Conservation (phyloP, 2,329 filamentous ascomycete genomes). For the Chalara sp. region DNA sequence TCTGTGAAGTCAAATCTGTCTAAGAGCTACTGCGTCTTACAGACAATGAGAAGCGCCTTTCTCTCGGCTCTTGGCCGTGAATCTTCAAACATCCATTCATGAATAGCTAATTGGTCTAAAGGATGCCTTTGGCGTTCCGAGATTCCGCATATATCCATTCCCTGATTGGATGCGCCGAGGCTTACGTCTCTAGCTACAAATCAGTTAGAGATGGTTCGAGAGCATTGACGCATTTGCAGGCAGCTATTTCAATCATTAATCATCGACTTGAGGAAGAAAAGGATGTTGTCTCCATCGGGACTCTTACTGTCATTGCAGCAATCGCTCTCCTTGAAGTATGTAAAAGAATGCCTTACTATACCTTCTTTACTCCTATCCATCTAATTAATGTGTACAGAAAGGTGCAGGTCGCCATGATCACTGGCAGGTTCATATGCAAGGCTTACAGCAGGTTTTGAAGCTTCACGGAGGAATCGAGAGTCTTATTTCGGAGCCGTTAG, state of each 20-base stretch:
- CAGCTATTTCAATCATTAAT: constrained; percentile 4
- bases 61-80: no score
- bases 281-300: neutral
- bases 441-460: neutral
- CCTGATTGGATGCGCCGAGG: neutral
- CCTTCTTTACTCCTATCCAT: neutral
- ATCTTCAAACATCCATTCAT: no score
- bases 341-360: neutral
- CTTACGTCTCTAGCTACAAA: neutral
- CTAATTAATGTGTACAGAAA: neutral
- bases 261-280: neutral
- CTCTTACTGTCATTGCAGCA: neutral
- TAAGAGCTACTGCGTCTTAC: no score
- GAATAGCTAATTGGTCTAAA: no score
- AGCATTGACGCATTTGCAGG: neutral
- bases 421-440: constrained; percentile 2
- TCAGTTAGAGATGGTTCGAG: neutral
- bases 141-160: neutral
- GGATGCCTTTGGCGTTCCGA: constrained; percentile 1
- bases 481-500: neutral
- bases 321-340: constrained; percentile 2
- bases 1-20: no score
- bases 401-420: neutral
- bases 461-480: neutral
- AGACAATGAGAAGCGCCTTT: no score